Base-by-base conservation (phyloP, 768 basidiomycete species). In the Rubroboletus satanas region DNA sequence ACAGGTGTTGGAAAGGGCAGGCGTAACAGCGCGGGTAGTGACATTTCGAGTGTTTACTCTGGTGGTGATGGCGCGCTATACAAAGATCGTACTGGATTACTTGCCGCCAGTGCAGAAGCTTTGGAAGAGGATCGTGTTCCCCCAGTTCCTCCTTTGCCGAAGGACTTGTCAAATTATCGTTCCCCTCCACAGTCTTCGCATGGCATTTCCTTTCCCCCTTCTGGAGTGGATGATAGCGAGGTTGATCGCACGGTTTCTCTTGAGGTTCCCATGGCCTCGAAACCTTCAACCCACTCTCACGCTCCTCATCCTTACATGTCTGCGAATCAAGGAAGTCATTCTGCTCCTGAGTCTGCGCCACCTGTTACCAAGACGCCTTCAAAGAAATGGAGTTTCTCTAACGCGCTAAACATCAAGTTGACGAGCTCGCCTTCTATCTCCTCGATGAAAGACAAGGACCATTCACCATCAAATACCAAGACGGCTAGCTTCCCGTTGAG, bases 311-410 rank as follows among this genome's bases (percentile, higher is more conserved):
- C 72, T 52, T 73, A 78, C 50, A 75, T 77, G 49, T 71, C 73
- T 54, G 62, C 66, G 41, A 63, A 73, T 66, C 62, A 62, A 68
- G 65, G 67, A 61, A 65, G 75, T 73, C 69, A 66, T 53, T 59
- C 72, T 67, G 61, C 73, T 50, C 69, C 76, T 31, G 79, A 82
- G 54, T 72, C 78, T 52, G 60, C 65, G 14, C 77, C 84, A 38
- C 65, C 74, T 15, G 74, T 79, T 41, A 74, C 79, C 49, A 90
- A 89, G 74, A 88, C 89, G 3, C 91, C 92, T 33, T 91, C 89
- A n/a, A 94, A 93, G 80, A 95, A 95, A 71, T 95, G 93, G 93
- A 94, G 92, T 67, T 89, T 95, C 69, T 88, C 90, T n/a, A 87
- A 81, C 58, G 90, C 88, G 23, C 74, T 94, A 5, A 90, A 88